Conservation (phyloP, 805 yeast genomes). For the Teunomyces tritomae region DNA sequence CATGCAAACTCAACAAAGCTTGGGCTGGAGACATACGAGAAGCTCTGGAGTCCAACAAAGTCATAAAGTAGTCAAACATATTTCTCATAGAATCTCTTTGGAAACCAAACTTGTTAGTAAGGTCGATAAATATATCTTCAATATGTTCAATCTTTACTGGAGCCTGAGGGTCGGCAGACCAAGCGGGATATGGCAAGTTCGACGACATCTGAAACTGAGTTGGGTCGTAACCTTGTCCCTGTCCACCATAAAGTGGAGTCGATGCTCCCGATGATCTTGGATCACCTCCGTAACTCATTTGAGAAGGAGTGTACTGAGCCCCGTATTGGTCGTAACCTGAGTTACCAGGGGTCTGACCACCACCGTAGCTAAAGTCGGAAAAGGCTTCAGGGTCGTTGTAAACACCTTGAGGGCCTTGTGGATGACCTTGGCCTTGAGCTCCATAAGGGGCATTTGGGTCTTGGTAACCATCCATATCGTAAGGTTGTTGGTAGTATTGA, state of each 20-base stretch:
- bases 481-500: conserved; percentile 50
- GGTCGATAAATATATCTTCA: conserved; percentile 81
- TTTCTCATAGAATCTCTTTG: conserved; percentile 93
- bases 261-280: conserved; percentile 90
- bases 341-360: conserved; percentile 48
- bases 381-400: conserved; percentile 59
- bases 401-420: conserved; percentile 21
- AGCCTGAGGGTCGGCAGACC: conserved; percentile 94
- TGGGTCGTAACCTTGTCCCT: conserved; percentile 54
- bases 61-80: conserved; percentile 86
- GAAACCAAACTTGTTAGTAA: conserved; percentile 82
- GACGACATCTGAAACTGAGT: conserved; percentile 63
- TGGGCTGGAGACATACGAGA: conserved; percentile 90
- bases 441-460: conserved; percentile 27
- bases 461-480: conserved; percentile 47
- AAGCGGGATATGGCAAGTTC: conserved; percentile 97
- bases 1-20: conserved; percentile 77
- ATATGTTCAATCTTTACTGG: conserved; percentile 81
- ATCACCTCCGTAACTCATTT: conserved; percentile 77
- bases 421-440: conserved; percentile 14
- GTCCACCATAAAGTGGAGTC: conserved; percentile 84
- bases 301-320: conserved; percentile 79
- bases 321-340: conserved; percentile 68
- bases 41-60: conserved; percentile 75
- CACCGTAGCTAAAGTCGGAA: conserved; percentile 66